Evolutionary conservation across 306 rosid genomes (phyloP), one percentile per base, ranked within the genome.

Genomic region (Dryas drummondii): DNA sequence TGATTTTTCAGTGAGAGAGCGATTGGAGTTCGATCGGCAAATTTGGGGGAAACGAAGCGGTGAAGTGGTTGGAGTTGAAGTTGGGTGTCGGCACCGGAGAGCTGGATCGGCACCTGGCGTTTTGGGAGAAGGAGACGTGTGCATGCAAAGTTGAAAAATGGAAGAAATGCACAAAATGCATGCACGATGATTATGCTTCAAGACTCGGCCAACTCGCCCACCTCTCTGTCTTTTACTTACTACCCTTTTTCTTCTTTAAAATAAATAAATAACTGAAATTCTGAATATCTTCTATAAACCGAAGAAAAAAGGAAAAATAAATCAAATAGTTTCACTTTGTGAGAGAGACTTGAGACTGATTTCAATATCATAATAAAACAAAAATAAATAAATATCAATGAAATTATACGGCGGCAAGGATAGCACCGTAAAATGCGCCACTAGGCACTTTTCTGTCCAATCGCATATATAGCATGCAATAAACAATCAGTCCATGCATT

Each of bases 131-230:
- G 89, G 76, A 89, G 90, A 91, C 97, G 97, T 86, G 96, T 88
- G 97, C 97, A 91, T 89, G 97, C 88, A 88, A 82, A 88, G 78
- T 82, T 82, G 87, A 84, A 79, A 76, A 68, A 58, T 46, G 61
- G 61, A 60, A 77, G 56, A 79, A 41, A 40, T 75, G 85, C 82
- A 85, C 84, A 80, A 88, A 93, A 88, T 88, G 98, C 98, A 93
- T 93, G 98, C 98, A 93, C 97, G 98, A 92, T 87, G 96, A 72
- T 72, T 71, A 88, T 84, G 87, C 97, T 93, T 91, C 90, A 93
- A 91, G 98, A 84, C 98, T 89, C 88, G 67, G 92, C 96, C 86
- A 91, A 82, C 93, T 88, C 89, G 75, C 76, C 88, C 81, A 67
- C 68, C 75, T 59, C 73, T 49, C 72, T 68, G 49, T 60, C 22